Evolutionary conservation across 495 filamentous ascomycete genomes (phyloP).

Genomic region (Sphaerosporella brunnea): DNA sequence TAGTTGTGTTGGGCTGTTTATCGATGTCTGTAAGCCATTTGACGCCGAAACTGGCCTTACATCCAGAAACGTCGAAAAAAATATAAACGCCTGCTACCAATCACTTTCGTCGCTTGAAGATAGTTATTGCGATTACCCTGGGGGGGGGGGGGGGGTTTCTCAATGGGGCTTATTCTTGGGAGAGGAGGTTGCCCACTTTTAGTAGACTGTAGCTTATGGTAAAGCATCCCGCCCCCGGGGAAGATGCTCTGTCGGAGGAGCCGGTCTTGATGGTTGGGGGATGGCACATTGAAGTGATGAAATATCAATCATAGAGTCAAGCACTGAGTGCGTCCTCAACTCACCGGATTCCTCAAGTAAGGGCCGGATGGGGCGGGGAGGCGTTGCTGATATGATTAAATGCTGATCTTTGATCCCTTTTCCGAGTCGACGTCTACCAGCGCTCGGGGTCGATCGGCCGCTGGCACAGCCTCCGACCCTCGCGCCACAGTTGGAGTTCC

Average conservation of each 20-base stretch:
- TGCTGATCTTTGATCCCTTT: no score
- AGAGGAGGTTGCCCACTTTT: constrained; percentile 33
- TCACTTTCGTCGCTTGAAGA: constrained; percentile 81
- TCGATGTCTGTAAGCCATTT: no score
- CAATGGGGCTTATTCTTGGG: constrained; percentile 76
- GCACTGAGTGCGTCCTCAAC: constrained; percentile 47
- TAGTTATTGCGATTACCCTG: constrained; percentile 97
- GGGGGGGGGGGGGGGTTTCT: constrained; percentile 53
- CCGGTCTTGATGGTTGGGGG: constrained; percentile 33
- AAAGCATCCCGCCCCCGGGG: constrained; percentile 13
- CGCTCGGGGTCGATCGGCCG: no score
- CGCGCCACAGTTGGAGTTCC: no score
- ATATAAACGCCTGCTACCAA: no score
- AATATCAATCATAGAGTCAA: constrained; percentile 96
- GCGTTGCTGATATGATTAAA: no score
- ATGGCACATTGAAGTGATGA: background rate
- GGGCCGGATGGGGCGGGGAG: no score
- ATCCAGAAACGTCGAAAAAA: no score
- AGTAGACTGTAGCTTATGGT: constrained; percentile 23
- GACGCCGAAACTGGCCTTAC: no score
- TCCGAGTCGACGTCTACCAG: no score
- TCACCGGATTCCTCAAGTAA: constrained; percentile 4
- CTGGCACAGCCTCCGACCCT: no score
- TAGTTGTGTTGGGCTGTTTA: no score
- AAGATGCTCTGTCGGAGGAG: constrained; percentile 48